Percentiles rank a stretch among this genome's conserved stretches.
phyloP scores from a whole-genome alignment of 208 protist species.

The Angomonas ambiguus region DNA sequence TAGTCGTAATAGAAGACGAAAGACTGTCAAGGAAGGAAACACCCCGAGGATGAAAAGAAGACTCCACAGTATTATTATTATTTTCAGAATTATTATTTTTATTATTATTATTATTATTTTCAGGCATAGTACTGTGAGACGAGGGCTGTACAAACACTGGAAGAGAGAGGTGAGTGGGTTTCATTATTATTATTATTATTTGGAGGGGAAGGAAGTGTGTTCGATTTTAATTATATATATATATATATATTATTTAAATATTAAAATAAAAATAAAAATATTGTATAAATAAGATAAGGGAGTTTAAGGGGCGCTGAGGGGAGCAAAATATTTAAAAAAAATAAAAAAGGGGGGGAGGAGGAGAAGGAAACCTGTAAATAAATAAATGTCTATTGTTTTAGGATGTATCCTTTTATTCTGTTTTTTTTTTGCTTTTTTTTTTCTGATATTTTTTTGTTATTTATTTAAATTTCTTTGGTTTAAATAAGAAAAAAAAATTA shows the following conservation, averaged over 20 bases:
- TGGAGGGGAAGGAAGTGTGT: no score
- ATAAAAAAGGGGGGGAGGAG: constrained; percentile 7
- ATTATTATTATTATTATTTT: constrained; percentile 4
- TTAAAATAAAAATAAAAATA: background rate
- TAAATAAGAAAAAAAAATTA: constrained; percentile 13
- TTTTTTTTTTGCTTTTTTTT: constrained; percentile 11
- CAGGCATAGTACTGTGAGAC: no score
- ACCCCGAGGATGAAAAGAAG: background rate
- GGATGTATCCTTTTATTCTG: background rate
- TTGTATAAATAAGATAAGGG: background rate
- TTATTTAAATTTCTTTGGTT: background rate
- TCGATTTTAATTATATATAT: no score
- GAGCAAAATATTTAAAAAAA: background rate
- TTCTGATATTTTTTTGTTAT: constrained; percentile 5
- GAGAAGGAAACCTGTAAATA: constrained; percentile 8
- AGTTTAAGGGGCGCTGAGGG: background rate
- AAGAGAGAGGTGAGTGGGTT: no score
- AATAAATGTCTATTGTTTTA: constrained; percentile 5
- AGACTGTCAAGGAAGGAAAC: background rate
- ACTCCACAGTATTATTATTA: no score
- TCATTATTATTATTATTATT: constrained; percentile 3
- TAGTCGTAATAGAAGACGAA: background rate
- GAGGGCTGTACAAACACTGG: no score
- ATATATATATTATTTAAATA: no score
- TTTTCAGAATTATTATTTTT: background rate